Percentiles rank a stretch among this genome's conserved stretches.
Conservation (phyloP, 2,329 filamentous ascomycete genomes). For the Ophiobolus disseminans region DNA sequence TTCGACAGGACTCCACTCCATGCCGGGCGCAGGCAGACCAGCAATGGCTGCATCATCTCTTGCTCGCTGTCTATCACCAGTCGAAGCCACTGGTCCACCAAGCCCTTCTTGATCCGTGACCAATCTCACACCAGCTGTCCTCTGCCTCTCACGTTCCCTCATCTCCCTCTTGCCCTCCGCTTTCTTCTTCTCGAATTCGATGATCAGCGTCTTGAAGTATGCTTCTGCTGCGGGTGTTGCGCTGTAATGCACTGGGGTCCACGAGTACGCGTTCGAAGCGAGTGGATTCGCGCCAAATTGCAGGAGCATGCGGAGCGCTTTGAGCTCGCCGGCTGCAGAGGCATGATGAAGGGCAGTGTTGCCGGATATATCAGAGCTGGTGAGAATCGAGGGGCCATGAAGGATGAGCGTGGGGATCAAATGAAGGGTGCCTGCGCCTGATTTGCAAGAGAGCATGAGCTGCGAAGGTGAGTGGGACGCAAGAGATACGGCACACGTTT, state of each 20-base stretch:
- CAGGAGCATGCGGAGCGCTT: slow-evolving; percentile 77
- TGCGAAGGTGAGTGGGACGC: slow-evolving; percentile 18
- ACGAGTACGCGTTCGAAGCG: slow-evolving; percentile 75
- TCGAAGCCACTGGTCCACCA: slow-evolving; percentile 8
- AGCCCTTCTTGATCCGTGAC: slow-evolving; percentile 42
- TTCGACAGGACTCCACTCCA: slow-evolving; percentile 51
- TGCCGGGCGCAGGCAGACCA: slow-evolving; percentile 38
- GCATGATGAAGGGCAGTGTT: slow-evolving; percentile 90
- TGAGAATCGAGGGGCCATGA: slow-evolving; percentile 37
- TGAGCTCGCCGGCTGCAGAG: slow-evolving; percentile 78
- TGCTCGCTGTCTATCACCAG: slow-evolving; percentile 25
- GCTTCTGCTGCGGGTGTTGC: slow-evolving; percentile 83
- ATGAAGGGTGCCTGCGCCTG: slow-evolving; percentile 52
- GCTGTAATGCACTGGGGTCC: slow-evolving; percentile 84
- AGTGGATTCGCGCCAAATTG: slow-evolving; percentile 79
- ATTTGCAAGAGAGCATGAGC: slow-evolving; percentile 50
- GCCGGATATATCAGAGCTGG: slow-evolving; percentile 68
- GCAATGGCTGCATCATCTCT: slow-evolving; percentile 45
- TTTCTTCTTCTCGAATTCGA: slow-evolving; percentile 71
- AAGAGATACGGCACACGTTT: not conserved
- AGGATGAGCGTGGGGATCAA: slow-evolving; percentile 50
- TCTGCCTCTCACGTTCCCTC: slow-evolving; percentile 39
- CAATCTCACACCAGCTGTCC: slow-evolving; percentile 44
- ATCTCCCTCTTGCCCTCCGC: slow-evolving; percentile 49
- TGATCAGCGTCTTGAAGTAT: slow-evolving; percentile 79